These are phyloP conservation scores for Symbiotaphrina buchneri DNA, from an alignment of 495 filamentous ascomycete species.

Conservation along the genomic window DNA sequence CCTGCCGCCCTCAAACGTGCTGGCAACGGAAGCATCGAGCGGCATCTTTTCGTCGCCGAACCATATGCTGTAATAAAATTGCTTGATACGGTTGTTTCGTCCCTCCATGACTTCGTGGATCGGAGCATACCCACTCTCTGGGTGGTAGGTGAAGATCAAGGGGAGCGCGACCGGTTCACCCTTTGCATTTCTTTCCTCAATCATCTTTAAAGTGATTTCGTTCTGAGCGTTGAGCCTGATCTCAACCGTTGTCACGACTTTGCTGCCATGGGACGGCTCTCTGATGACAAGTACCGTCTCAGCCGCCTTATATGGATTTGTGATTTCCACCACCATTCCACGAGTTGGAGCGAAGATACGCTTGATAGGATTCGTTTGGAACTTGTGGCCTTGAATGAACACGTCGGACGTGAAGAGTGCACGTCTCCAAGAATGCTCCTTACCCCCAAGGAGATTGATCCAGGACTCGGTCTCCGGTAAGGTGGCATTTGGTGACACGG, in stretches of 20 bases:
- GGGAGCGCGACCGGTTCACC: constrained; percentile 57
- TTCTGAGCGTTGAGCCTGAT: constrained; percentile 46
- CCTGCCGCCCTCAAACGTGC: constrained; percentile 71
- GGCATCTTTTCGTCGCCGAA: constrained; percentile 74
- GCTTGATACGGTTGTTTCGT: constrained; percentile 89
- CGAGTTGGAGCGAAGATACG: constrained; percentile 67
- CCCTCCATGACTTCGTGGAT: constrained; percentile 87
- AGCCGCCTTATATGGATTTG: constrained; percentile 49
- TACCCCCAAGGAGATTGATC: constrained; percentile 76
- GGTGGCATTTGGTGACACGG: constrained; percentile 38
- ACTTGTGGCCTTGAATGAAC: constrained; percentile 85
- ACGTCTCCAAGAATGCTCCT: constrained; percentile 69
- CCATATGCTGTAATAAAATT: constrained; percentile 95
- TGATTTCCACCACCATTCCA: constrained; percentile 75
- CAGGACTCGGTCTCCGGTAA: constrained; percentile 65
- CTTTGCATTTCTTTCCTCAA: constrained; percentile 72
- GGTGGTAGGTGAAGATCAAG: constrained; percentile 75
- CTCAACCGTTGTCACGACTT: constrained; percentile 67
- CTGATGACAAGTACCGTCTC: constrained; percentile 66
- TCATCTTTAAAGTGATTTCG: constrained; percentile 65
- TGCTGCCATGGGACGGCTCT: constrained; percentile 34
- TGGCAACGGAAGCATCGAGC: constrained; percentile 62
- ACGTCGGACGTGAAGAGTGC: constrained; percentile 96
- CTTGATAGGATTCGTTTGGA: constrained; percentile 88
- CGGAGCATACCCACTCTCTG: constrained; percentile 83